Conservation (phyloP, 2,329 filamentous ascomycete species). For the Dryadomyces quercivorus region DNA sequence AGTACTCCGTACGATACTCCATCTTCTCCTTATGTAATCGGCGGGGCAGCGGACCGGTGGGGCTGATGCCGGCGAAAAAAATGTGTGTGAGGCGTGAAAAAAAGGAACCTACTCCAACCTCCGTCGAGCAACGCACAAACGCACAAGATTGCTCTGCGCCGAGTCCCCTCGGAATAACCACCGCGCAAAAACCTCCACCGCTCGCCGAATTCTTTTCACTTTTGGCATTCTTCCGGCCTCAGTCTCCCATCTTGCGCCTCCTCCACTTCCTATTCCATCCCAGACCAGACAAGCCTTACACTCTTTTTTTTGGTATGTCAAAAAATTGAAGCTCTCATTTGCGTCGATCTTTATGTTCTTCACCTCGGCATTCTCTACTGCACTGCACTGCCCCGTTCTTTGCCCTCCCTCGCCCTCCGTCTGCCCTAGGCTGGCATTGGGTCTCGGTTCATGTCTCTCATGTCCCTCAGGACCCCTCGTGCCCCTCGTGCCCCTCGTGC, state of each 20-base stretch:
- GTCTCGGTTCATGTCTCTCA: background rate
- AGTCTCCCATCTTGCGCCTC: background rate
- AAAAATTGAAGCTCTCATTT: background rate
- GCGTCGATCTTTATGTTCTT: background rate
- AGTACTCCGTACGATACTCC: too few species aligned
- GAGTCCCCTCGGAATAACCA: slow-evolving; percentile 4
- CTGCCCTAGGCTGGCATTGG: background rate
- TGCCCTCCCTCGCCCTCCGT: background rate
- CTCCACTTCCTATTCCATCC: background rate
- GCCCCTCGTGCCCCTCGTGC: background rate
- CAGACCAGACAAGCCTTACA: background rate
- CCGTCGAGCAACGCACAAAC: slow-evolving; percentile 1
- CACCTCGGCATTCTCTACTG: background rate
- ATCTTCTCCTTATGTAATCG: background rate
- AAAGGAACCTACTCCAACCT: background rate
- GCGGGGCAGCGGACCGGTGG: background rate
- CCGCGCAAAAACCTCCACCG: slow-evolving; percentile 3
- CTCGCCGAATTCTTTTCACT: slow-evolving; percentile 1
- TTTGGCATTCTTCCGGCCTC: slow-evolving; percentile 3
- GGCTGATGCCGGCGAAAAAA: background rate
- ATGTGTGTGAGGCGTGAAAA: background rate
- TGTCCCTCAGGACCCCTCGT: background rate
- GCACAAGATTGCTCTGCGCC: slow-evolving; percentile 3
- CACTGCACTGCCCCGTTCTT: background rate
- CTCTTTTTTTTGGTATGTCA: background rate